Base-by-base conservation (phyloP, 1,139 yeast species). In the Candida dubliniensis region DNA sequence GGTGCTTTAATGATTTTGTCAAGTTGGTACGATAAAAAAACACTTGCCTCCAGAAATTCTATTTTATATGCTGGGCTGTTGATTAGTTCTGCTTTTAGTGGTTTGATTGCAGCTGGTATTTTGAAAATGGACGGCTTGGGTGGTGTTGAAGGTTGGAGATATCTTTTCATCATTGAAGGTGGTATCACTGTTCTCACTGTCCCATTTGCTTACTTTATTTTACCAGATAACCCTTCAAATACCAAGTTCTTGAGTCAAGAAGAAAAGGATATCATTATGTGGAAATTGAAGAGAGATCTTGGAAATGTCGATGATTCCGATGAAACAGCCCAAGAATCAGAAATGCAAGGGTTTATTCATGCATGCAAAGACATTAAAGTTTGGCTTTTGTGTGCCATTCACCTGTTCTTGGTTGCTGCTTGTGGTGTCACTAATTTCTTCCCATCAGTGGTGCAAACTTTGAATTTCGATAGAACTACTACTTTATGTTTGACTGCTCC, bases 21-120 rank as follows among this genome's bases (percentile, higher is more conserved):
- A 14, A 69, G 71, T 50, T 78, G 79, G 72, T 78, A 78, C 51
- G 69, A 69, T 36, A 66, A 74, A 48, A 69, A 69, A 44, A 77
- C 76, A 46, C 64, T 76, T 47, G 67, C 81, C 8, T 63, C 76
- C 34, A 69, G 89, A 57, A 75, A 78, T 56, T 77, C 87, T 11
- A 66, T 82, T 45, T 70, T 83, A 51, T 80, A 77, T 56, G 71
- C 84, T 36, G 84, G 88, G 40, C 81, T 88, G 11, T 77, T 84
- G 54, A 71, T 85, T 47, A 86, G 91, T 24, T 90, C 93, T 59
- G 95, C 91, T 3, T 86, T 87, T 63, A 86, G 89, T 45, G 95
- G 95, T 46, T 79, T 88, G 42, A 76, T 87, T 50, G 74, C 74
- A 27, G 75, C 71, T 25, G 73, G 73, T 37, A 71, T 71, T 43